Conservation (phyloP, 78 protist species). For the Cavenderia fasciculata region DNA sequence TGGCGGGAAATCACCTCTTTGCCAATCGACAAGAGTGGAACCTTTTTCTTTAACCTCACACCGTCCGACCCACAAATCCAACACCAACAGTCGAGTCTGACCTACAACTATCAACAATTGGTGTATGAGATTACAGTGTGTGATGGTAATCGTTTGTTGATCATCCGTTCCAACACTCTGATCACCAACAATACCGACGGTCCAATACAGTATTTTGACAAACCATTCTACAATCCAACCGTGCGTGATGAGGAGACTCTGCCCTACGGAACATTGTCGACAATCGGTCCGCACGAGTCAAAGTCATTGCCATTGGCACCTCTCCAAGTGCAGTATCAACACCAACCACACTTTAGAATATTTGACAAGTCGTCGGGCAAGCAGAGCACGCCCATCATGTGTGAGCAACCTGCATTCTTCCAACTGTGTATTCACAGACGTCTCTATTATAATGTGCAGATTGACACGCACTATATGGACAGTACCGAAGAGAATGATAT, state of each 20-base stretch:
- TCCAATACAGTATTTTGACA: constrained; percentile 3
- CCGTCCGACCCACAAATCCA: not conserved
- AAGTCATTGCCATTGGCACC: constrained; percentile 26
- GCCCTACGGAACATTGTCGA: too few species aligned
- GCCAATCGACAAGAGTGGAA: constrained; percentile 43
- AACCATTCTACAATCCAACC: not conserved
- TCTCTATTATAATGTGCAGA: constrained; percentile 10
- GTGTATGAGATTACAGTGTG: constrained; percentile 25
- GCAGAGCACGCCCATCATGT: too few species aligned
- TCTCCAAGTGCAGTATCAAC: not conserved
- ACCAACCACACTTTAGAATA: too few species aligned
- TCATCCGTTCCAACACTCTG: constrained; percentile 23
- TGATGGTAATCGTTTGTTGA: not conserved
- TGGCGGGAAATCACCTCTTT: constrained; percentile 18
- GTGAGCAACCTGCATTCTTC: too few species aligned
- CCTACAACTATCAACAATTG: not conserved
- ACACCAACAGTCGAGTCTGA: not conserved
- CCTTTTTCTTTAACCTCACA: not conserved
- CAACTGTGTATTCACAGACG: too few species aligned
- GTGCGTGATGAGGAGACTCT: too few species aligned
- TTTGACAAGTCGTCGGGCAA: too few species aligned
- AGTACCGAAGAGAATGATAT: not conserved
- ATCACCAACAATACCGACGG: constrained; percentile 37
- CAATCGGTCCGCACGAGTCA: too few species aligned
- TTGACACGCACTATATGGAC: constrained; percentile 26